phyloP scores from a whole-genome alignment of 2,329 filamentous ascomycete species.

The Beauveria medogensis region DNA sequence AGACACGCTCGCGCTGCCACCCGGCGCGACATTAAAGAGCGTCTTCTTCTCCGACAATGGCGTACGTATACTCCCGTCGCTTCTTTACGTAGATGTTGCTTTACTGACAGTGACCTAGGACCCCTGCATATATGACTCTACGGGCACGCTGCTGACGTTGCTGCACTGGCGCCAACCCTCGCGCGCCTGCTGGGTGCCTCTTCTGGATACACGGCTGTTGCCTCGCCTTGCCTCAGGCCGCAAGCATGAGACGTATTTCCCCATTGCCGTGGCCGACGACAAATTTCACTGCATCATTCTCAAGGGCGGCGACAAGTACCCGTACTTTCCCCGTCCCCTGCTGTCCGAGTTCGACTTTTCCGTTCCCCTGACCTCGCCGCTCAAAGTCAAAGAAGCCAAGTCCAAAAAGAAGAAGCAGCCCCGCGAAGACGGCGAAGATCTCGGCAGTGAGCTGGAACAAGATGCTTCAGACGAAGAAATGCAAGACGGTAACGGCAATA shows the following conservation, averaged over 20 bases:
- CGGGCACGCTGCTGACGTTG: slow-evolving; percentile 78
- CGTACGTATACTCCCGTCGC: slow-evolving; percentile 39
- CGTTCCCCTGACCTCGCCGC: slow-evolving; percentile 62
- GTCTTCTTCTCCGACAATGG: slow-evolving; percentile 90
- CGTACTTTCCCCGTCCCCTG: slow-evolving; percentile 83
- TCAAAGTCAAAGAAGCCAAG: slow-evolving; percentile 26
- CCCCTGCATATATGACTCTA: slow-evolving; percentile 91
- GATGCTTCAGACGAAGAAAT: slow-evolving; percentile 24
- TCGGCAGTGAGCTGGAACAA: slow-evolving; percentile 20
- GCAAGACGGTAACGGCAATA: slow-evolving; percentile 28
- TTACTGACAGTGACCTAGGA: slow-evolving; percentile 44
- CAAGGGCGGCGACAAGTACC: slow-evolving; percentile 87
- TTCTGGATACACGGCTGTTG: slow-evolving; percentile 81
- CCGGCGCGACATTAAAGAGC: slow-evolving; percentile 63
- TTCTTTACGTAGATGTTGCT: background rate
- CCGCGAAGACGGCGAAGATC: slow-evolving; percentile 21
- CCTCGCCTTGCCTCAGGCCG: slow-evolving; percentile 74
- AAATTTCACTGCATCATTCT: slow-evolving; percentile 99
- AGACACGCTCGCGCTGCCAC: slow-evolving; percentile 78
- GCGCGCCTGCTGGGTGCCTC: slow-evolving; percentile 82
- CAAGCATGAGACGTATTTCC: slow-evolving; percentile 89
- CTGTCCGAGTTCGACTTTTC: slow-evolving; percentile 91
- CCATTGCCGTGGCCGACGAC: slow-evolving; percentile 81
- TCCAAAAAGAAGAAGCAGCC: slow-evolving; percentile 19
- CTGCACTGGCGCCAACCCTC: slow-evolving; percentile 84